phyloP scores from a whole-genome alignment of 2,329 filamentous ascomycete genomes.

The Trichophyton schoenleinii region DNA sequence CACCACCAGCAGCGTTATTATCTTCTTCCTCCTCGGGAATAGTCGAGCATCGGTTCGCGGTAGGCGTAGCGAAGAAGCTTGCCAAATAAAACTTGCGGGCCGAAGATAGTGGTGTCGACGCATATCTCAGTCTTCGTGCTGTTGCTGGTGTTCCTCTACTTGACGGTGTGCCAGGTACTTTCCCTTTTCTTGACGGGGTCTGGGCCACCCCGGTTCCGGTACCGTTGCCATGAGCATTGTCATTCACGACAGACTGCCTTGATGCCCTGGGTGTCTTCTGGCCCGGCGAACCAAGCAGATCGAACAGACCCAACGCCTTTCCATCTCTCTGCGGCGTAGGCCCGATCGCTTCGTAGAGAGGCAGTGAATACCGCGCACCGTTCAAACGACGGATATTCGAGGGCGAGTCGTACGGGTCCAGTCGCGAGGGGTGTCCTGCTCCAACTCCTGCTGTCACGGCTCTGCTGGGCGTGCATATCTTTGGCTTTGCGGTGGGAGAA shows the following conservation, averaged over 20 bases:
- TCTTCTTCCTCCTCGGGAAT: slow-evolving; percentile 23
- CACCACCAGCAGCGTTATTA: not conserved
- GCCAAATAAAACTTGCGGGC: slow-evolving; percentile 35
- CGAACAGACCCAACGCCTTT: slow-evolving; percentile 36
- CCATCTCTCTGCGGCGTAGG: slow-evolving; percentile 40
- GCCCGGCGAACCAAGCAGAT: slow-evolving; percentile 33
- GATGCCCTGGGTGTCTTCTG: slow-evolving; percentile 16
- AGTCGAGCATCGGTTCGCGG: slow-evolving; percentile 31
- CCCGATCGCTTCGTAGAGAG: slow-evolving; percentile 32
- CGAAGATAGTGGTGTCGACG: slow-evolving; percentile 31
- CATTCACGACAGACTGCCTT: not conserved
- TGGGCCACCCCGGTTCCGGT: slow-evolving; percentile 22
- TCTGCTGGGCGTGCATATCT: slow-evolving; percentile 15
- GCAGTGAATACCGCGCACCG: slow-evolving; percentile 23
- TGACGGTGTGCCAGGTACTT: not conserved
- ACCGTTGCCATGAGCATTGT: slow-evolving; percentile 4
- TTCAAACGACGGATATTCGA: slow-evolving; percentile 27
- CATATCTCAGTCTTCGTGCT: slow-evolving; percentile 7
- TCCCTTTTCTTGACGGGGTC: slow-evolving; percentile 26
- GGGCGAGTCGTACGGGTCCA: slow-evolving; percentile 37
- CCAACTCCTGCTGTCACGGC: slow-evolving; percentile 17
- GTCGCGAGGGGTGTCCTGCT: slow-evolving; percentile 24
- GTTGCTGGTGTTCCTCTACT: not conserved
- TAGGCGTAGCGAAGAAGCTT: slow-evolving; percentile 36
- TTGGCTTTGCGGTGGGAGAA: slow-evolving; percentile 10